Conservation (phyloP, 768 basidiomycete species). For the Lactarius deliciosus region DNA sequence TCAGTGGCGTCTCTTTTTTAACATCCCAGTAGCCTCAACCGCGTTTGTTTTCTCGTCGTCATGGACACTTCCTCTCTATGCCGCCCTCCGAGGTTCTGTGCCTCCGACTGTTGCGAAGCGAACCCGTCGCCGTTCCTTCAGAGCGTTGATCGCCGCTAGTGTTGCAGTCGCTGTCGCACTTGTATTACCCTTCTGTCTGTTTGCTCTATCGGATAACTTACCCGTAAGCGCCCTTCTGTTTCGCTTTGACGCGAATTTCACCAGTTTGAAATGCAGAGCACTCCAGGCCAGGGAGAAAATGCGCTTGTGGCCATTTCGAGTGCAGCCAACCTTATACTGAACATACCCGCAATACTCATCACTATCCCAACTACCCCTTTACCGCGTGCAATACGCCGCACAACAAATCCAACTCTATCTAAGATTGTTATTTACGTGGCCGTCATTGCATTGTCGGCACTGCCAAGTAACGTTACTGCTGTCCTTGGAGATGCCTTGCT, state of each 20-base stretch:
- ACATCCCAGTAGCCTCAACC: conserved; percentile 46
- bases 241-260: conserved; percentile 18
- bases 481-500: conserved; percentile 51
- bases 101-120: conserved; percentile 44
- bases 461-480: conserved; percentile 41
- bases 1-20: neutral
- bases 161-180: conserved; percentile 48
- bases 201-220: conserved; percentile 46
- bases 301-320: conserved; percentile 45
- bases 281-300: conserved; percentile 34
- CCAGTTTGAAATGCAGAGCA: conserved; percentile 32
- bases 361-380: conserved; percentile 55
- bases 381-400: conserved; percentile 43
- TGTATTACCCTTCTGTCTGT: conserved; percentile 58
- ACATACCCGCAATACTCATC: conserved; percentile 58
- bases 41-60: conserved; percentile 67
- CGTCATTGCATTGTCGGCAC: conserved; percentile 47
- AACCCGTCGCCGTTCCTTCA: conserved; percentile 55
- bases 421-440: conserved; percentile 44
- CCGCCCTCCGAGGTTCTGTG: conserved; percentile 50
- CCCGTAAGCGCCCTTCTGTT: conserved; percentile 38
- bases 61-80: conserved; percentile 64
- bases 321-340: conserved; percentile 53
- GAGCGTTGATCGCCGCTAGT: conserved; percentile 52
- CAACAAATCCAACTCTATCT: conserved; percentile 46